Percentiles rank a stretch among this genome's conserved stretches.
Evolutionary conservation across 1,139 yeast genomes (phyloP).

Genomic region (Diutina neorugosa): DNA sequence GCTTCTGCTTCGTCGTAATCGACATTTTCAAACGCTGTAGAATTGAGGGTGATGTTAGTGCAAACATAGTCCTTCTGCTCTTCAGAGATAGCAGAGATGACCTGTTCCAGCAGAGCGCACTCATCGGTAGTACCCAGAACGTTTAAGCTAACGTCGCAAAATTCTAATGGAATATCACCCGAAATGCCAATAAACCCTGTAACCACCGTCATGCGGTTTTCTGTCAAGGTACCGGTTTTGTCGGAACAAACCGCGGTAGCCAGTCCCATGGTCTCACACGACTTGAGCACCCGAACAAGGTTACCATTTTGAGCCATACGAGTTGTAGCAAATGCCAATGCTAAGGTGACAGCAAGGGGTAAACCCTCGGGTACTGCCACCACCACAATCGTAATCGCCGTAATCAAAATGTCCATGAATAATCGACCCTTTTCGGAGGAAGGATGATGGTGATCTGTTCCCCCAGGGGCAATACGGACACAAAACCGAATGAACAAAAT

Average conservation of each 20-base stretch:
- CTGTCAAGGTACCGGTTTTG: slow-evolving; percentile 93
- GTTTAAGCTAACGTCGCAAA: slow-evolving; percentile 22
- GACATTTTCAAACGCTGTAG: slow-evolving; percentile 77
- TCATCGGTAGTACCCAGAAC: slow-evolving; percentile 13
- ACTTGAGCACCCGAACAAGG: slow-evolving; percentile 80
- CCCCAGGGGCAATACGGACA: slow-evolving; percentile 48
- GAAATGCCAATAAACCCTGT: slow-evolving; percentile 39
- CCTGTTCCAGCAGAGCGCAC: slow-evolving; percentile 11
- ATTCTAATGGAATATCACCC: slow-evolving; percentile 13
- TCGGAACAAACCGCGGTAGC: slow-evolving; percentile 97
- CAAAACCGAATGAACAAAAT: slow-evolving; percentile 71
- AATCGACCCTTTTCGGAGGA: slow-evolving; percentile 74
- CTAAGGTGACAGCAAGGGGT: slow-evolving; percentile 91
- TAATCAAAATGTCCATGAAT: slow-evolving; percentile 76
- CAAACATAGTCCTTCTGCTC: slow-evolving; percentile 22
- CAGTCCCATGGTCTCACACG: slow-evolving; percentile 98
- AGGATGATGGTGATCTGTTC: slow-evolving; percentile 27
- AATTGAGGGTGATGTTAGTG: slow-evolving; percentile 62
- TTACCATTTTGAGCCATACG: slow-evolving; percentile 97
- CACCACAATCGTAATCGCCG: slow-evolving; percentile 84
- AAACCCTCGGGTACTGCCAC: slow-evolving; percentile 98
- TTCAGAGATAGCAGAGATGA: background rate
- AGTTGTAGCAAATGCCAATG: slow-evolving; percentile 94
- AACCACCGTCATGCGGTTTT: slow-evolving; percentile 84
- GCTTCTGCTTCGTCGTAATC: slow-evolving; percentile 28